These are phyloP conservation scores for Euphrasia confusa DNA, from an alignment of 257 asterid genomes.

Conservation along the genomic window DNA sequence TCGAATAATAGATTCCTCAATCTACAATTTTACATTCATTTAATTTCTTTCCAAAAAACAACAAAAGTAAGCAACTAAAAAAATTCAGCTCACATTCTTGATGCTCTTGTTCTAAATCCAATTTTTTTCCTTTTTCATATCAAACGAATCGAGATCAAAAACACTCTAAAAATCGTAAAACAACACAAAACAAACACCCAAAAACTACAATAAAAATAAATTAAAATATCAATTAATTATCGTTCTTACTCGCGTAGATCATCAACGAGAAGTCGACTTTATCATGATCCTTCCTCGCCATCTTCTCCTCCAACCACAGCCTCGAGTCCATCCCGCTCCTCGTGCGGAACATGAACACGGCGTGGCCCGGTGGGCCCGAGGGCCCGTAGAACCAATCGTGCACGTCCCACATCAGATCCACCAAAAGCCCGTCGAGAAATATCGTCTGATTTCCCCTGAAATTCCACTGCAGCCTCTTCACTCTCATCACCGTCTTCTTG, in stretches of 20 bases:
- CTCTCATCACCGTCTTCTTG: conserved; percentile 63
- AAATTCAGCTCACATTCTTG: too few species aligned
- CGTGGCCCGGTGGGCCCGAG: conserved; percentile 39
- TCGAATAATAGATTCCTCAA: too few species aligned
- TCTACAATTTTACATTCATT: too few species aligned
- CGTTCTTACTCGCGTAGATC: conserved; percentile 67
- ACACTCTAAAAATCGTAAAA: too few species aligned
- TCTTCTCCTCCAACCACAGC: conserved; percentile 81
- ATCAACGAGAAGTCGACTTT: conserved; percentile 68
- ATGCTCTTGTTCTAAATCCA: too few species aligned
- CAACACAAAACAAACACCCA: too few species aligned
- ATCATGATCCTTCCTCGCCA: conserved; percentile 53
- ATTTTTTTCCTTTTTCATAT: too few species aligned
- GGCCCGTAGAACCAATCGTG: conserved; percentile 69
- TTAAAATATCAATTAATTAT: background rate
- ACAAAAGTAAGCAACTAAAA: too few species aligned
- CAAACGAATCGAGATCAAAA: too few species aligned
- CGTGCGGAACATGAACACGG: conserved; percentile 89
- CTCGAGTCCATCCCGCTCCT: conserved; percentile 87
- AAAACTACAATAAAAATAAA: too few species aligned
- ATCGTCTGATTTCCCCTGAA: conserved; percentile 95
- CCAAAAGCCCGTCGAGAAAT: conserved; percentile 71
- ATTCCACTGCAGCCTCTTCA: conserved; percentile 93
- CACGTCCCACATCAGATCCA: conserved; percentile 97
- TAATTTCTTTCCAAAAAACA: too few species aligned